Percentiles rank a stretch among this genome's conserved stretches.
phyloP scores from a whole-genome alignment of 805 yeast species.

The Jamesozyma piceae region DNA sequence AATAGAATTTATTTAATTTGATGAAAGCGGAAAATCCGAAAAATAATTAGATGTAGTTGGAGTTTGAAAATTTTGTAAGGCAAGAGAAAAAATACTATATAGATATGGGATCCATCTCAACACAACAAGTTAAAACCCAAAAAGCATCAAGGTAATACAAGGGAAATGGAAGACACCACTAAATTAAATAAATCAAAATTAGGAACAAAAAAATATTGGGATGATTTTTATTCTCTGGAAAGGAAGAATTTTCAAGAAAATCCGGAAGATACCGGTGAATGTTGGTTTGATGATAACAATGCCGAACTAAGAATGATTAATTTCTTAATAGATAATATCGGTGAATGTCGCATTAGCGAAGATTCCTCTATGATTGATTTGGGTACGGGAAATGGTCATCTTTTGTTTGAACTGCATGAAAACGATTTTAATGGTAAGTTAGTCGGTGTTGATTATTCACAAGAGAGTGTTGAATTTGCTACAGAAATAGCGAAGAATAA shows the following conservation, averaged over 20 bases:
- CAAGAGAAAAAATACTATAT: too few species aligned
- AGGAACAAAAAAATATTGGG: constrained; percentile 90
- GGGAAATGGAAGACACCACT: constrained; percentile 35
- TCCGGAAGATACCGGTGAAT: constrained; percentile 82
- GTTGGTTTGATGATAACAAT: constrained; percentile 94
- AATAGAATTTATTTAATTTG: too few species aligned
- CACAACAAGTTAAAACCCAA: too few species aligned
- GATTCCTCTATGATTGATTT: constrained; percentile 53
- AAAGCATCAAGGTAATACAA: too few species aligned
- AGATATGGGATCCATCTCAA: too few species aligned
- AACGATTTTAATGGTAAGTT: constrained; percentile 53
- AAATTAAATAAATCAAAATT: constrained; percentile 66
- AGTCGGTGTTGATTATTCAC: constrained; percentile 81
- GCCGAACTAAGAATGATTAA: constrained; percentile 82
- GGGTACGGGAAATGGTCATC: constrained; percentile 95
- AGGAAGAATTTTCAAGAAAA: constrained; percentile 61
- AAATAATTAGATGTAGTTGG: too few species aligned
- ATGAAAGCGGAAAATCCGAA: too few species aligned
- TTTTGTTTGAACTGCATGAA: constrained; percentile 58
- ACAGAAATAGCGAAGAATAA: constrained; percentile 41
- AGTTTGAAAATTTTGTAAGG: too few species aligned
- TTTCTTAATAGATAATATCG: constrained; percentile 48
- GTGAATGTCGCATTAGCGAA: constrained; percentile 26
- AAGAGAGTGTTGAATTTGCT: constrained; percentile 72
- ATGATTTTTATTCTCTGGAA: constrained; percentile 71